Conservation (phyloP, 2,329 filamentous ascomycete genomes). For the Penicillium sp. region DNA sequence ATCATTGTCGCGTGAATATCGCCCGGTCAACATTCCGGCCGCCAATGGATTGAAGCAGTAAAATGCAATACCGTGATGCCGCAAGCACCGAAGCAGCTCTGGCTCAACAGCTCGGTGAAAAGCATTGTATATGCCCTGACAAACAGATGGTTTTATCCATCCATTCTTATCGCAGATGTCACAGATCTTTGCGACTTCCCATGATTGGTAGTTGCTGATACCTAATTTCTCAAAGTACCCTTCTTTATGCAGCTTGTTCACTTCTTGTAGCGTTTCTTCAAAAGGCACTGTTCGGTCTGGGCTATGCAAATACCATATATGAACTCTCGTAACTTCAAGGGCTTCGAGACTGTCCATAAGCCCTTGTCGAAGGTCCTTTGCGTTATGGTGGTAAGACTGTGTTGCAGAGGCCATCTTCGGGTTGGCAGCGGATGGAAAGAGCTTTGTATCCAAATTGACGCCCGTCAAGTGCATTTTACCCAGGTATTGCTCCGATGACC, state of each 20-base stretch:
- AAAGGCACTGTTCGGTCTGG: too few relatives aligned
- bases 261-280: too few relatives aligned
- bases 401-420: too few relatives aligned
- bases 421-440: too few relatives aligned
- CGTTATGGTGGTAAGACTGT: too few relatives aligned
- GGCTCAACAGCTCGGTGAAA: conserved; percentile 35
- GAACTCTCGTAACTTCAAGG: too few relatives aligned
- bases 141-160: conserved; percentile 43
- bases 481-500: too few relatives aligned
- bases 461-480: too few relatives aligned
- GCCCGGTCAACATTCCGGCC: conserved; percentile 42
- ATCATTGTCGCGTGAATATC: conserved; percentile 27
- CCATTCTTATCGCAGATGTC: conserved; percentile 40
- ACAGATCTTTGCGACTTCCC: conserved; percentile 47
- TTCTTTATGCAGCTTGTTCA: conserved; percentile 35
- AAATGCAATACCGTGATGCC: conserved; percentile 41
- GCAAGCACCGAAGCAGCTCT: conserved; percentile 41
- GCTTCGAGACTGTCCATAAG: too few relatives aligned
- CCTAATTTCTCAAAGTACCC: conserved; percentile 45
- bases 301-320: too few relatives aligned
- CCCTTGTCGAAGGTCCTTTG: too few relatives aligned
- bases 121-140: conserved; percentile 46
- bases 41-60: conserved; percentile 43
- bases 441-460: too few relatives aligned
- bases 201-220: conserved; percentile 44